Evolutionary conservation across 306 rosid genomes (phyloP).

Genomic region (Fragaria iinumae): DNA sequence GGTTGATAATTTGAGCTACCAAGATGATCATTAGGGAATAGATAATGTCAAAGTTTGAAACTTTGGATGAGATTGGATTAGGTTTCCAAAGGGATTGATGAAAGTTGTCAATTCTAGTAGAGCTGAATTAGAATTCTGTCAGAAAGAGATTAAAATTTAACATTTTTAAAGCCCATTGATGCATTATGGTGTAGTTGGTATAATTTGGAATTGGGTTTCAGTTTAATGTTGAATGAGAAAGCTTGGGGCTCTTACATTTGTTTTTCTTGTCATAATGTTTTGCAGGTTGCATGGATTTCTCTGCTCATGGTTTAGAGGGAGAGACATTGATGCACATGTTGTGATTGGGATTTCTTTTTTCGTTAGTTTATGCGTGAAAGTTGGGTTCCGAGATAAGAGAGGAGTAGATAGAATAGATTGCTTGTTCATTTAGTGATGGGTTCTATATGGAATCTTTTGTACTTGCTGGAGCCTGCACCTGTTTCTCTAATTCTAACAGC

Average conservation of each 20-base stretch:
- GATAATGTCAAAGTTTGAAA: slow-evolving; percentile 6
- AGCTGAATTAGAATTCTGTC: not conserved
- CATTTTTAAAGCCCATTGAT: too few species aligned
- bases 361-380: slow-evolving; percentile 12
- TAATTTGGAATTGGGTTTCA: not conserved
- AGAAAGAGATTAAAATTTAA: not conserved
- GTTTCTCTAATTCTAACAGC: slow-evolving; percentile 75
- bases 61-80: slow-evolving; percentile 2
- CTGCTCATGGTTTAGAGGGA: slow-evolving; percentile 38
- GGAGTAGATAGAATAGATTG: slow-evolving; percentile 8
- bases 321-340: slow-evolving; percentile 35
- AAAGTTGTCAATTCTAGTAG: not conserved
- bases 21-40: slow-evolving; percentile 14
- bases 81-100: not conserved
- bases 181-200: not conserved
- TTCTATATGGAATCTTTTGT: slow-evolving; percentile 72
- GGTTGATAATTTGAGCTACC: not conserved
- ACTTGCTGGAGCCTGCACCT: slow-evolving; percentile 93
- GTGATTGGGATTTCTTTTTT: slow-evolving; percentile 18
- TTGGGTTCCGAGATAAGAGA: slow-evolving; percentile 21
- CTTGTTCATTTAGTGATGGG: slow-evolving; percentile 53
- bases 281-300: slow-evolving; percentile 77
- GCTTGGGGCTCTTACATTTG: not conserved
- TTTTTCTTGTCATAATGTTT: slow-evolving; percentile 9
- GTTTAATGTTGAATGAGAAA: not conserved